Evolutionary conservation across 2,329 filamentous ascomycete species (phyloP), one percentile per base, ranked within the genome.

Genomic region (Pyrenochaeta sp.): DNA sequence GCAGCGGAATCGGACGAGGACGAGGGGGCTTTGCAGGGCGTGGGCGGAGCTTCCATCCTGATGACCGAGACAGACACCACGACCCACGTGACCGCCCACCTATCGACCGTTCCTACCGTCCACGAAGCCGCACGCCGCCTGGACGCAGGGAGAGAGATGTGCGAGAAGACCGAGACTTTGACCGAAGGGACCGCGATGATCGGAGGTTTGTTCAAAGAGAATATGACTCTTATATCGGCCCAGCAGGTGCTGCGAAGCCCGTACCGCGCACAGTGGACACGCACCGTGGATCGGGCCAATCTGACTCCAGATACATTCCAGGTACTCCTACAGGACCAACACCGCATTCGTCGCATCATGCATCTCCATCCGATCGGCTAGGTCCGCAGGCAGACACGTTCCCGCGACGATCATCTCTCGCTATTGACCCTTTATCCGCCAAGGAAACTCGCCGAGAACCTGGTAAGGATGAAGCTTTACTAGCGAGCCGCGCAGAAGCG

Each of bases 121-220:
- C 84, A 19, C 82, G 90, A 68, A 89, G 87, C 67, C 84, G 88
- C 61, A 90, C 88, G 62, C 87, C 89, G 69, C 86, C 87, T 13
- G 50, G 74, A 55, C 72, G 80, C 32, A 76, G 80, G 56, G 89
- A 89, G 43, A 82, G 80, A 58, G 81, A 83, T 47, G 47, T 66
- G 22, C 68, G 76, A 42, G 76, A 78, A 45, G 76, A 72, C 60
- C 77, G 68, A 62, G 80, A 74, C 52, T 79, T 76, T 30, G 76
- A 78, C 32, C 68, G 75, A 25, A 69, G 77, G 45, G 74, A 79
- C 10, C 73, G 77, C 25, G 73, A 79, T 25, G 80, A 82, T 22
- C 74, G 80, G 5, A 72, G 80, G 53, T 81, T 79, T 51, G 77
- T 80, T 36, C 75, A 79, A 37, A 75, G 80, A 28, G 81, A 83